Base-by-base conservation (phyloP, 768 basidiomycete genomes). In the Agaricus subrufescens region DNA sequence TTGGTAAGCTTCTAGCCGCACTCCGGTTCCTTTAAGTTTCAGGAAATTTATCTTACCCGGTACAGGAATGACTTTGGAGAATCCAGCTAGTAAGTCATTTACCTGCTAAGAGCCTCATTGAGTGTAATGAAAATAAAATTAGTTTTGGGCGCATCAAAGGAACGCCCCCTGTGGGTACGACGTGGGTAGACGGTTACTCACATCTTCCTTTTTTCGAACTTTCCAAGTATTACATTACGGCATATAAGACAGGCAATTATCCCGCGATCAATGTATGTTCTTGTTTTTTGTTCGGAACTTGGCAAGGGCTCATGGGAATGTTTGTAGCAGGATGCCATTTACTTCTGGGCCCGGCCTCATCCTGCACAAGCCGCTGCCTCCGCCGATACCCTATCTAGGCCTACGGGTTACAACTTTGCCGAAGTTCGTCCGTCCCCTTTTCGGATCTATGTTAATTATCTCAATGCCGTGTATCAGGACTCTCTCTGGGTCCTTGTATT, bases 41-140 rank as follows among this genome's bases (percentile, higher is more conserved):
- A 34, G 48, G 39, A 30, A 25, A 46, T 46, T 23, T 44, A 46
- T 34, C 37, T 43, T 15, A 14, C 26, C 27, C 27, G 46, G 44
- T 26, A 7, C 44, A 81, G 79, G 78, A 91, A 91, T 69, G 86
- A 90, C 65, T 90, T 76, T 60, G 87, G 87, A 60, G 89, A 91
- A 71, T 86, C 86, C 0, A 80, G 85, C 63, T 89, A 91, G 78
- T 80, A 62, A 48, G 74, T 61, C 15, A 30, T 27, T 26, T 27
- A 15, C 10, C 47, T 12, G 12, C 3, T 10, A 19, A 25, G 4
- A 9, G 37, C 6, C 39, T 49, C 10, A 26, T n/a, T 45, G 10
- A 10, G 15, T 4, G 31, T 6, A 31, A 15, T 19, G 19, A 19
- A 19, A 19, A 19, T 19, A 19, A 7, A 57, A 11, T 8, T 54